A percentile compares a stretch with the other conserved stretches of the same genome.
phyloP scores from a whole-genome alignment of 768 basidiomycete species.

The Cantharellus cinnabarinus region DNA sequence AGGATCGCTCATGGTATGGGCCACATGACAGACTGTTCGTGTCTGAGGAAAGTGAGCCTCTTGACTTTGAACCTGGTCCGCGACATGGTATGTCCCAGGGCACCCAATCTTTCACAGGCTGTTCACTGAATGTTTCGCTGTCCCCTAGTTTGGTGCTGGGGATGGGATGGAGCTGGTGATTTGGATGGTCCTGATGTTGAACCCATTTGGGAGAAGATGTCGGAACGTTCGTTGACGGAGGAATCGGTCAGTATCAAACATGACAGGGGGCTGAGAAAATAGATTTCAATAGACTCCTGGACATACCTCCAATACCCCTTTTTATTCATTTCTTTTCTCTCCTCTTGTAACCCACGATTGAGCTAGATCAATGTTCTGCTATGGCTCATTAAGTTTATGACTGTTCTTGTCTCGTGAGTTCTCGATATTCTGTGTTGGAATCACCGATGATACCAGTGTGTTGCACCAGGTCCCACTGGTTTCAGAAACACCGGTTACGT shows the following conservation, averaged over 20 bases:
- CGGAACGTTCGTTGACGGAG: conserved; percentile 31
- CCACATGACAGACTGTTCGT: conserved; percentile 91
- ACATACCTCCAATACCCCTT: too few relatives aligned
- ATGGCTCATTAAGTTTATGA: too few relatives aligned
- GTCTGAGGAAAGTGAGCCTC: conserved; percentile 58
- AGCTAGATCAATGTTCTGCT: too few relatives aligned
- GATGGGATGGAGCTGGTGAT: conserved; percentile 98
- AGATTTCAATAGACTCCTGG: neutral
- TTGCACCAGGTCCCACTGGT: too few relatives aligned
- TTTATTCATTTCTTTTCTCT: too few relatives aligned
- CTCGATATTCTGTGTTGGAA: too few relatives aligned
- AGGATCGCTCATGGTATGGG: conserved; percentile 95
- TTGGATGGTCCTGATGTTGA: conserved; percentile 95
- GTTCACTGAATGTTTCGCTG: neutral
- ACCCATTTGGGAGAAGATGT: conserved; percentile 83
- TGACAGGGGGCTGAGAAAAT: conserved; percentile 21
- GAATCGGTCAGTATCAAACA: conserved; percentile 56
- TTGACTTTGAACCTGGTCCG: conserved; percentile 67
- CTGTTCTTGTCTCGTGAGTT: too few relatives aligned
- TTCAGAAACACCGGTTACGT: too few relatives aligned
- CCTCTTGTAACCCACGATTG: too few relatives aligned
- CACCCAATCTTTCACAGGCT: neutral
- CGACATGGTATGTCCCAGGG: conserved; percentile 46
- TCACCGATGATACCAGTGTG: too few relatives aligned
- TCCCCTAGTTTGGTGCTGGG: conserved; percentile 90